These are phyloP conservation scores for Phytophthora fragariaefolia DNA, from an alignment of 352 stramenopile genomes.

Conservation along the genomic window DNA sequence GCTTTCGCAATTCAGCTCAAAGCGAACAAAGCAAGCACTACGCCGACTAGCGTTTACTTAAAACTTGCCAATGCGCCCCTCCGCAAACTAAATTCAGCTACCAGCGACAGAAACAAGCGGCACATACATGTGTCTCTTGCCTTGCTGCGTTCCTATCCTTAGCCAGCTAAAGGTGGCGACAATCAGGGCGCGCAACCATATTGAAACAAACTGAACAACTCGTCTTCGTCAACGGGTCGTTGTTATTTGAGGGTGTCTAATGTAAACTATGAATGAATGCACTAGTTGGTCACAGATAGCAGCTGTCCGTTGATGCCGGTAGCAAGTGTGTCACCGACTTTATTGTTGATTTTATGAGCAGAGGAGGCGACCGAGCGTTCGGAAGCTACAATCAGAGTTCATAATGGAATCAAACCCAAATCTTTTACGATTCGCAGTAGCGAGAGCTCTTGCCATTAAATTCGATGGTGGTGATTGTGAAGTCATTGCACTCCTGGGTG, in stretches of 20 bases:
- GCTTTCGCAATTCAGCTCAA: background rate
- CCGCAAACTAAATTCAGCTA: slow-evolving; percentile 10
- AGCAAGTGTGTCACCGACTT: slow-evolving; percentile 52
- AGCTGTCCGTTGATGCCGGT: slow-evolving; percentile 41
- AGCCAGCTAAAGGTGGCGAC: slow-evolving; percentile 6
- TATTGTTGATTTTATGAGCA: slow-evolving; percentile 61
- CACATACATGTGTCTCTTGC: background rate
- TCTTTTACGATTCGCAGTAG: too few species aligned
- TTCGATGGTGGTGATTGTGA: slow-evolving; percentile 56
- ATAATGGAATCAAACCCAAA: slow-evolving; percentile 54
- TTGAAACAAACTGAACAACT: background rate
- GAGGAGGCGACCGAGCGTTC: slow-evolving; percentile 47
- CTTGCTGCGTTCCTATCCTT: slow-evolving; percentile 19
- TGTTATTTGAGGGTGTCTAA: too few species aligned
- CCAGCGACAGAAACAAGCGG: slow-evolving; percentile 1
- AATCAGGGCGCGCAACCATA: background rate
- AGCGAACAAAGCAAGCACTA: background rate
- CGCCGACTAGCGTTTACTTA: background rate
- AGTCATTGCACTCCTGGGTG: slow-evolving; percentile 48
- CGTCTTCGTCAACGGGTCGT: slow-evolving; percentile 1
- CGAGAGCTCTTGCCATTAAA: too few species aligned
- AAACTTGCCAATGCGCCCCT: background rate
- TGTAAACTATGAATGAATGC: slow-evolving; percentile 38
- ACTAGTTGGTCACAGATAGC: slow-evolving; percentile 53
- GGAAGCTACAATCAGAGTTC: slow-evolving; percentile 55